Evolutionary conservation across 345 rosid genomes (phyloP), one percentile per base, ranked within the genome.

Genomic region (Acer negundo): DNA sequence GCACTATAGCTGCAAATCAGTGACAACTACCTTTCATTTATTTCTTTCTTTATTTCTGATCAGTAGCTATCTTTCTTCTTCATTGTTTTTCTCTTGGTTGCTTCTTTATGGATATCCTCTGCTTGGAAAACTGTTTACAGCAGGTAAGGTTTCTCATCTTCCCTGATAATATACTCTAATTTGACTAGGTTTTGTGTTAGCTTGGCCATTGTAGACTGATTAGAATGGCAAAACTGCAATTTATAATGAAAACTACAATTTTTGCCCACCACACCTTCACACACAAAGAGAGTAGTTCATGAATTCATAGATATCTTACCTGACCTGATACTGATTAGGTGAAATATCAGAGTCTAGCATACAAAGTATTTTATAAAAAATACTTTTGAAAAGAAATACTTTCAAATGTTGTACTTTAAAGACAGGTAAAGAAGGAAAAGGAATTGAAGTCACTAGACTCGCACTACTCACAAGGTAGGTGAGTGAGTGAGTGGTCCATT

Each of bases 41-140:
- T n/a, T 56, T 20, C 6, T 4, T 62, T 49, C 70, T 42, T 66
- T 2, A 0, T 28, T 28, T 22, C 64, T 70, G 81, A 58, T 70
- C n/a, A n/a, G 77, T 82, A 46, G 77, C 82, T 56, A 40, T 78
- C 75, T 11, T 16, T 73, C 47, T 31, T 38, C 63, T 10, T 62
- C 70, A 26, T 44, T 56, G 7, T 31, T 22, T 58, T 49, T 20
- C 65, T 62, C 35, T 55, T 53, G 26, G 6, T 8, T 68, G 77
- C 47, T 40, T 2, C 38, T 2, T 8, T 11, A 19, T 15, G 17
- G 38, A 24, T 58, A n/a, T n/a, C 63, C 22, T 59, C 12, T 59
- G 22, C 10, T 59, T 59, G 8, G 24, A 59, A 59, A 16, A 59
- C 63, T 22, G 9, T 59, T 7, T 59, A 22, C 63, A 20, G 20